Conservation (phyloP, 352 stramenopile species). For the Chloridella minuta region DNA sequence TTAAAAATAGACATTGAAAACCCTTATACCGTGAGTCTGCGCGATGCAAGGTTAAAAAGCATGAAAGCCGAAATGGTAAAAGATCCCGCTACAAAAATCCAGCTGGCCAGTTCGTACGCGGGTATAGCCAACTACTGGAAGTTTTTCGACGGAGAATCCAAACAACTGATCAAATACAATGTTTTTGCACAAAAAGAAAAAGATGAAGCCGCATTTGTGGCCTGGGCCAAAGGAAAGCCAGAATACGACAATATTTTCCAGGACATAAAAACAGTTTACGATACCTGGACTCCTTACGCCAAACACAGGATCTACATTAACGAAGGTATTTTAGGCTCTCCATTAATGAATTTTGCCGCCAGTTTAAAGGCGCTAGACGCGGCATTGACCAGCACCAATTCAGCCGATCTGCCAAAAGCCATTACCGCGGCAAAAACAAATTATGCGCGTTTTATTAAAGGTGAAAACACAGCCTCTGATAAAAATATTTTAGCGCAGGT, state of each 20-base stretch:
- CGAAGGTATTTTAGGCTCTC: neutral
- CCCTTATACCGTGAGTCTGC: neutral
- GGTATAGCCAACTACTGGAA: neutral
- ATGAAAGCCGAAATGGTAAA: neutral
- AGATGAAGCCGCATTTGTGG: neutral
- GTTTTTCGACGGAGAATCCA: neutral
- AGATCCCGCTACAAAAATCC: neutral
- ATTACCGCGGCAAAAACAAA: neutral
- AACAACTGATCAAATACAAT: constrained; percentile 7
- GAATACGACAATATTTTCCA: neutral
- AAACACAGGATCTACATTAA: neutral
- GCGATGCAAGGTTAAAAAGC: neutral
- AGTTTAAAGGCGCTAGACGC: neutral
- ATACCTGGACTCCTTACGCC: neutral
- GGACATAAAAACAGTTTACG: neutral
- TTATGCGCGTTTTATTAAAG: neutral
- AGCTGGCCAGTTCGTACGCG: neutral
- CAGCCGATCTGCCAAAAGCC: neutral
- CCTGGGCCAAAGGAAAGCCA: neutral
- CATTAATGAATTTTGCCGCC: neutral
- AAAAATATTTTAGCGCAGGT: neutral
- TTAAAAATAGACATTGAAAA: constrained; percentile 2
- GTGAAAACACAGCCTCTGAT: neutral
- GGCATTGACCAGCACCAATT: neutral
- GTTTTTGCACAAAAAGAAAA: neutral